Evolutionary conservation across 768 basidiomycete genomes (phyloP).

Genomic region (Chalciporus pseudorubinellus): DNA sequence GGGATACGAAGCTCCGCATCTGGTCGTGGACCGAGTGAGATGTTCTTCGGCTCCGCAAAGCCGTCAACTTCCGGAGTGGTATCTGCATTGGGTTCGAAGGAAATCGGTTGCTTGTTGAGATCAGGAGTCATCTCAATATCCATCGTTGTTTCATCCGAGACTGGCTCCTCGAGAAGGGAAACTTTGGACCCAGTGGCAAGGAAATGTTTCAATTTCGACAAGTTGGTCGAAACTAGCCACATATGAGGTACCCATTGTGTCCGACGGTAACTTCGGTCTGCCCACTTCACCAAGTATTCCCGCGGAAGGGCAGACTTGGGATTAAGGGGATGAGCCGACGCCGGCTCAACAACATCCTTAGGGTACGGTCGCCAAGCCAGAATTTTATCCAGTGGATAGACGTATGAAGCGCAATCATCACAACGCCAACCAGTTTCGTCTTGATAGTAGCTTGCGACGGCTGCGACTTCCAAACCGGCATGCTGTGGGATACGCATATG

Average conservation of each 20-base stretch:
- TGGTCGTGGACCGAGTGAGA: constrained; percentile 42
- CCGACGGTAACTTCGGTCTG: constrained; percentile 70
- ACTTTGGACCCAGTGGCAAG: constrained; percentile 66
- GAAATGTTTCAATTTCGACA: constrained; percentile 75
- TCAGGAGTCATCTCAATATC: constrained; percentile 30
- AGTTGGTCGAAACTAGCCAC: constrained; percentile 75
- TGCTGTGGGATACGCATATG: constrained; percentile 57
- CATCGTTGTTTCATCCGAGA: constrained; percentile 22
- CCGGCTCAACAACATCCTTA: constrained; percentile 54
- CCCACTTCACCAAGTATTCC: constrained; percentile 94
- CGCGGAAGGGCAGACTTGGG: constrained; percentile 69
- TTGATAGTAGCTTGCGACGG: constrained; percentile 66
- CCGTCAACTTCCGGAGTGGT: constrained; percentile 33
- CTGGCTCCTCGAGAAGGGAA: constrained; percentile 54
- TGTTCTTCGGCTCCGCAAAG: constrained; percentile 26
- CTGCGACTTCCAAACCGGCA: constrained; percentile 32
- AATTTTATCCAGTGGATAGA: constrained; percentile 74
- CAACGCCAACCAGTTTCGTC: constrained; percentile 59
- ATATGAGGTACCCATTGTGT: constrained; percentile 90
- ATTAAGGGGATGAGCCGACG: constrained; percentile 40
- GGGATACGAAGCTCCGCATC: constrained; percentile 80
- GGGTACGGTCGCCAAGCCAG: constrained; percentile 91
- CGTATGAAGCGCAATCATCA: constrained; percentile 72
- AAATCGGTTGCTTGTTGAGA: constrained; percentile 16
- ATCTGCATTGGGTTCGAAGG: constrained; percentile 44